Evolutionary conservation across 495 filamentous ascomycete species (phyloP).

Genomic region (Aspergillus kassunensis): DNA sequence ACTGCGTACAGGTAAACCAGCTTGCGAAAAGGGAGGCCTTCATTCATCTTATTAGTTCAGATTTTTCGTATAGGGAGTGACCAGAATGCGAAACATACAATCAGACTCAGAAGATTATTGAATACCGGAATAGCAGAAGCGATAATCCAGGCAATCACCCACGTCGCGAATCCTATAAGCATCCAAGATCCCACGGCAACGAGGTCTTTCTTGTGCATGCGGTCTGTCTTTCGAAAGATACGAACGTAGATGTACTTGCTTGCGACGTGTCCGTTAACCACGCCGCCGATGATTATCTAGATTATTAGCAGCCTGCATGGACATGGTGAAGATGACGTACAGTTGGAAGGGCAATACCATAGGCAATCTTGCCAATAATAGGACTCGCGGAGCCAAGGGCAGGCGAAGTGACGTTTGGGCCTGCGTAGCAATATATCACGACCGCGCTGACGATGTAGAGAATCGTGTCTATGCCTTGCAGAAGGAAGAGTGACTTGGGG

Average conservation of each 20-base stretch:
- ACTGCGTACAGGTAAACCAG: conserved; percentile 34
- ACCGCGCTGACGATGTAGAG: conserved; percentile 53
- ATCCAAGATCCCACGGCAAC: conserved; percentile 50
- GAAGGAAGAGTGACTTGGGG: conserved; percentile 58
- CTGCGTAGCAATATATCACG: conserved; percentile 66
- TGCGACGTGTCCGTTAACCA: conserved; percentile 11
- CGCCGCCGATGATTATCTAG: conserved; percentile 10
- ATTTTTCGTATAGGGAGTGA: neutral
- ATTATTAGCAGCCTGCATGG: neutral
- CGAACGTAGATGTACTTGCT: conserved; percentile 10
- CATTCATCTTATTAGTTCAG: conserved; percentile 1
- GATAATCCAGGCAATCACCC: conserved; percentile 66
- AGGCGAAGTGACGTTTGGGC: conserved; percentile 28
- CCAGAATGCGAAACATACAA: conserved; percentile 20
- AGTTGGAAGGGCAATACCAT: conserved; percentile 10
- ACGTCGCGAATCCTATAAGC: conserved; percentile 49
- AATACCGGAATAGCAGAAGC: conserved; percentile 72
- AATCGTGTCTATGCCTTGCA: conserved; percentile 59
- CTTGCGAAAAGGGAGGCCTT: conserved; percentile 9
- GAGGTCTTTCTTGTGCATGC: conserved; percentile 54
- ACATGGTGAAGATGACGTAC: neutral
- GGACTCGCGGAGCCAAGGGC: conserved; percentile 6
- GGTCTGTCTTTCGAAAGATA: conserved; percentile 51
- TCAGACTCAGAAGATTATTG: conserved; percentile 55
- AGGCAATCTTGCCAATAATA: conserved; percentile 3